Evolutionary conservation across 192 early-diverging fungal genomes (phyloP).

Genomic region (Irineochytrium annulatum): DNA sequence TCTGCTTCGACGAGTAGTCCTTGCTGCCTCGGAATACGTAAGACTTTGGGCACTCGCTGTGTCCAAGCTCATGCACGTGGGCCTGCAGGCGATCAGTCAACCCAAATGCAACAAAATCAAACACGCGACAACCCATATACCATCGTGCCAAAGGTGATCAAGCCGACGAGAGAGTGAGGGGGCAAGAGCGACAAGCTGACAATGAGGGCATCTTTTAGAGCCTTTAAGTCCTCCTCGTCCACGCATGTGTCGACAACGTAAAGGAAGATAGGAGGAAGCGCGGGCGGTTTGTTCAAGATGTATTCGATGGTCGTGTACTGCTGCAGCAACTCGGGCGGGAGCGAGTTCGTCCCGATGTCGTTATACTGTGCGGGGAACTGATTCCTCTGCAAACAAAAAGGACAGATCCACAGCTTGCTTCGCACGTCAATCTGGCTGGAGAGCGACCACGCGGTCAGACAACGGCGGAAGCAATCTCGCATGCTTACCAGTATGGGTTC

Average conservation of each 20-base stretch:
- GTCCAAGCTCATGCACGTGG: slow-evolving; percentile 96
- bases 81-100: slow-evolving; percentile 44
- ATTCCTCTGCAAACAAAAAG: slow-evolving; percentile 97
- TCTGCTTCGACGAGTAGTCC: slow-evolving; percentile 91
- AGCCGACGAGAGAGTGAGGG: slow-evolving; percentile 85
- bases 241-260: slow-evolving; percentile 97
- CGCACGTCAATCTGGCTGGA: slow-evolving; percentile 92
- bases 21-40: slow-evolving; percentile 97
- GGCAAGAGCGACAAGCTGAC: slow-evolving; percentile 88
- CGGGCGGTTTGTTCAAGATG: slow-evolving; percentile 75
- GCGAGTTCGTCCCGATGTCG: slow-evolving; percentile 86
- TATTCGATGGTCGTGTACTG: slow-evolving; percentile 98
- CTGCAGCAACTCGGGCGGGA: slow-evolving; percentile 88
- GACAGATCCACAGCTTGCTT: slow-evolving; percentile 95
- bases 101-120: slow-evolving; percentile 11
- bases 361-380: slow-evolving; percentile 96
- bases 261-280: slow-evolving; percentile 87
- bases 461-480: too few species aligned
- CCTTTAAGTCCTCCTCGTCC: slow-evolving; percentile 92
- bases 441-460: too few species aligned
- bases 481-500: slow-evolving; percentile 94
- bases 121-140: slow-evolving; percentile 44
- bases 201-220: slow-evolving; percentile 89
- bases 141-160: slow-evolving; percentile 98
- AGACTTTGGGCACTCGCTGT: slow-evolving; percentile 93